Evolutionary conservation across 352 stramenopile species (phyloP).

Genomic region (Phytophthora litchii): DNA sequence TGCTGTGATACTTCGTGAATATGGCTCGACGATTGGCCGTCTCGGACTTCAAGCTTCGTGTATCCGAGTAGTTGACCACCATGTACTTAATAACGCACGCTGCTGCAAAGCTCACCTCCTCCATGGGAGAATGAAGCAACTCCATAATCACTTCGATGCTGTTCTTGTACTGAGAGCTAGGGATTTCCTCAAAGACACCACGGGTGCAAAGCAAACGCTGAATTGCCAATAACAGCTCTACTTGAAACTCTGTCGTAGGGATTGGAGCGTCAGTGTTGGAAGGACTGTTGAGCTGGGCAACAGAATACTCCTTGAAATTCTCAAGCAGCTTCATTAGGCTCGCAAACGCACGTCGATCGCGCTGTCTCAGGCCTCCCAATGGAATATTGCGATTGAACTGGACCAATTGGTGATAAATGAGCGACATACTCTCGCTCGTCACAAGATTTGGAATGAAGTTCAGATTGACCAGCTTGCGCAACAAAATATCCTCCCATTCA

Average conservation of each 20-base stretch:
- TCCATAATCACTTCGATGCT: conserved; percentile 89
- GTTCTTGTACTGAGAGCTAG: conserved; percentile 87
- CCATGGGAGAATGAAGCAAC: conserved; percentile 82
- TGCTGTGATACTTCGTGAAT: conserved; percentile 85
- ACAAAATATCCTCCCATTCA: conserved; percentile 84
- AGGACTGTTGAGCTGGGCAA: conserved; percentile 80
- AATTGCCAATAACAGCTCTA: conserved; percentile 77
- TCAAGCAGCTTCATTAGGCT: conserved; percentile 87
- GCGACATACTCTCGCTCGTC: conserved; percentile 74
- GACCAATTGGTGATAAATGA: conserved; percentile 79
- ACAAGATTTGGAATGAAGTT: conserved; percentile 85
- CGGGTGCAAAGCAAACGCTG: conserved; percentile 83
- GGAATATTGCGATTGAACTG: conserved; percentile 90
- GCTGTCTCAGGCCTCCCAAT: conserved; percentile 69
- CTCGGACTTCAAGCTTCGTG: conserved; percentile 84
- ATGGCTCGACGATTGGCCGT: conserved; percentile 82
- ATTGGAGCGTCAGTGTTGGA: conserved; percentile 85
- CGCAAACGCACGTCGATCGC: conserved; percentile 76
- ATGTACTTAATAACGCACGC: conserved; percentile 89
- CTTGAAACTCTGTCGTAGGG: conserved; percentile 82
- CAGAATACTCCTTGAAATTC: conserved; percentile 85
- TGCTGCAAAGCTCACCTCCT: conserved; percentile 86
- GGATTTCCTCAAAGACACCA: conserved; percentile 86
- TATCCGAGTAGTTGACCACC: conserved; percentile 91
- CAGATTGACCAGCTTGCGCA: conserved; percentile 81